Percentiles rank a stretch among this genome's conserved stretches.
phyloP scores from a whole-genome alignment of 768 basidiomycete species.

The Mycena latifolia region DNA sequence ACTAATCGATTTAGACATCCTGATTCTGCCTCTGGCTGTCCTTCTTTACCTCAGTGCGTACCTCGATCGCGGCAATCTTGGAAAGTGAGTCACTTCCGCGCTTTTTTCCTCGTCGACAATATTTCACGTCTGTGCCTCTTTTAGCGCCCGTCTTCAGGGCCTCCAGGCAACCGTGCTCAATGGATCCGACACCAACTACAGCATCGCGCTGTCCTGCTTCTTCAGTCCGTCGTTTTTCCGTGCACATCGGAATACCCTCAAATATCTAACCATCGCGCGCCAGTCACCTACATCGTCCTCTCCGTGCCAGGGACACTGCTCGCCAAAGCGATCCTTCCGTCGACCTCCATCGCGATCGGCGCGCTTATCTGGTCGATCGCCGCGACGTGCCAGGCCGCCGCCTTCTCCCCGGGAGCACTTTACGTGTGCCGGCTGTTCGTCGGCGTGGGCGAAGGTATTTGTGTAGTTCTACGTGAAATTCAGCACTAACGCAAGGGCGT shows the following conservation, averaged over 20 bases:
- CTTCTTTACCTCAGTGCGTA: conserved; percentile 28
- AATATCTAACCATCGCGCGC: not conserved
- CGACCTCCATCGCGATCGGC: conserved; percentile 29
- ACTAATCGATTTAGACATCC: conserved; percentile 4
- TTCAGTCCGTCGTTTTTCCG: conserved; percentile 22
- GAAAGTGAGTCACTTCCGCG: conserved; percentile 25
- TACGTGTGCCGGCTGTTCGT: conserved; percentile 33
- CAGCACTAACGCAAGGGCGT: no score
- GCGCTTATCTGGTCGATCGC: conserved; percentile 32
- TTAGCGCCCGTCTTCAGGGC: conserved; percentile 28
- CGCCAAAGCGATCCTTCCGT: conserved; percentile 28
- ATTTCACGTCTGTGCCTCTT: not conserved
- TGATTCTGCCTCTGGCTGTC: conserved; percentile 27
- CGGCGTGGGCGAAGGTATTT: conserved; percentile 31
- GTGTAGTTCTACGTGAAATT: no score
- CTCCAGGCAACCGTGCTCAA: conserved; percentile 22
- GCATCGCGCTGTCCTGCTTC: conserved; percentile 26
- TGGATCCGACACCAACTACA: conserved; percentile 28
- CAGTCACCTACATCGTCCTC: conserved; percentile 29
- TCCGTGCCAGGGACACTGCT: conserved; percentile 30
- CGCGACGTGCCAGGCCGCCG: conserved; percentile 28
- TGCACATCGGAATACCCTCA: not conserved
- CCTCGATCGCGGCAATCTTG: conserved; percentile 30
- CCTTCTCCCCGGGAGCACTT: conserved; percentile 22
- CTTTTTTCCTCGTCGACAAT: not conserved